phyloP scores from a whole-genome alignment of 2,329 filamentous ascomycete species.

The Colletotrichum brevisporum region DNA sequence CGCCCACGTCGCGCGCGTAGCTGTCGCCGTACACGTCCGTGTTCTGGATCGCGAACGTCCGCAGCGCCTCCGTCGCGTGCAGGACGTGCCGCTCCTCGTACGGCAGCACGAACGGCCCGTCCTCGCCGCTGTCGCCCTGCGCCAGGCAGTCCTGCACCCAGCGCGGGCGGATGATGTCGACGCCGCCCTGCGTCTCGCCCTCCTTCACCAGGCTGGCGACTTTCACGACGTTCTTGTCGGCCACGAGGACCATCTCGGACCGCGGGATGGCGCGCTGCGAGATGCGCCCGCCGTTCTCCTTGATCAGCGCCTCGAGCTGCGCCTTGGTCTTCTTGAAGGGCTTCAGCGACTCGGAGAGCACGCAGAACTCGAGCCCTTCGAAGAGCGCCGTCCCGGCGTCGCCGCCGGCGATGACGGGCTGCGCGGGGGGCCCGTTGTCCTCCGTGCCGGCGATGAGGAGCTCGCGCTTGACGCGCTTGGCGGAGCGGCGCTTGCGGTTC shows the following conservation, averaged over 20 bases:
- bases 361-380: constrained; percentile 82
- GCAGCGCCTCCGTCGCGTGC: constrained; percentile 71
- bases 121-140: constrained; percentile 62
- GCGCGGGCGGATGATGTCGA: constrained; percentile 81
- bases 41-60: constrained; percentile 69
- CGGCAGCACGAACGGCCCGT: constrained; percentile 72
- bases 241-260: constrained; percentile 78
- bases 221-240: constrained; percentile 85
- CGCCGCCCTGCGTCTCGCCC: constrained; percentile 77
- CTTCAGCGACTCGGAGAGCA: constrained; percentile 81
- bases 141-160: constrained; percentile 90
- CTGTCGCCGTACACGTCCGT: constrained; percentile 87
- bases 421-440: constrained; percentile 57
- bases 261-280: constrained; percentile 79
- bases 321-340: constrained; percentile 82
- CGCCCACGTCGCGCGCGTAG: constrained; percentile 78
- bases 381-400: constrained; percentile 73
- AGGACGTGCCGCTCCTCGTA: constrained; percentile 78
- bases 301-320: constrained; percentile 85
- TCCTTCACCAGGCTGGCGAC: constrained; percentile 86
- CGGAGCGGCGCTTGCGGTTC: constrained; percentile 69
- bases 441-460: constrained; percentile 80
- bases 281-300: constrained; percentile 84
- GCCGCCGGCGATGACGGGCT: constrained; percentile 70
- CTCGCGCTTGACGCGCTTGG: constrained; percentile 77